Evolutionary conservation across 345 rosid species (phyloP).

Genomic region (Rhizophora mangle): DNA sequence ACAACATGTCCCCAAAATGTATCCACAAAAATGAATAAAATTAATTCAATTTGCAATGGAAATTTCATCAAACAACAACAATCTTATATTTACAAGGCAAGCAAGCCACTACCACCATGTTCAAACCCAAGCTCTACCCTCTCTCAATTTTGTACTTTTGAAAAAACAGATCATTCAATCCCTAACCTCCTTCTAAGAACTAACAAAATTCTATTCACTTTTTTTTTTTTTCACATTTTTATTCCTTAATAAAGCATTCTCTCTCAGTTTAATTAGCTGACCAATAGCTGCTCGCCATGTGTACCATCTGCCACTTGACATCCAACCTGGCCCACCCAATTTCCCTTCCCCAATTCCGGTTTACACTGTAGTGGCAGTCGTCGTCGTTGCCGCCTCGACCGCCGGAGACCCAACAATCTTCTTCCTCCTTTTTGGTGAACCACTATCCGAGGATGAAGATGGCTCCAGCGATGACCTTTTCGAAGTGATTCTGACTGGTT

Average conservation of each 20-base stretch:
- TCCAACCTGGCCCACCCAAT: conserved; percentile 17
- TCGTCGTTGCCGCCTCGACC: background rate
- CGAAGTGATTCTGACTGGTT: conserved; percentile 81
- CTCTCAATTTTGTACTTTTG: background rate
- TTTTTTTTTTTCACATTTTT: background rate
- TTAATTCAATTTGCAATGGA: background rate
- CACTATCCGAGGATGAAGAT: conserved; percentile 42
- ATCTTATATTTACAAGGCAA: conserved; percentile 18
- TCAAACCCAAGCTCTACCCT: background rate
- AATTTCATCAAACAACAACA: background rate
- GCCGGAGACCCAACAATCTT: conserved; percentile 28
- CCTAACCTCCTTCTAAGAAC: background rate
- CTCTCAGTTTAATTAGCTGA: conserved; percentile 15
- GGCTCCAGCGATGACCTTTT: conserved; percentile 67
- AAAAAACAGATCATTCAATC: background rate
- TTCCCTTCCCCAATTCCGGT: conserved; percentile 17
- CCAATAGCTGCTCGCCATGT: conserved; percentile 39
- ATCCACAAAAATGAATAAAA: background rate
- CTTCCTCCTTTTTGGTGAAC: conserved; percentile 59
- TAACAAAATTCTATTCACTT: background rate
- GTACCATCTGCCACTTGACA: conserved; percentile 33
- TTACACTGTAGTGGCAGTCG: conserved; percentile 1
- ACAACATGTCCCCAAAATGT: too few relatives aligned
- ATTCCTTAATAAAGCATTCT: background rate
- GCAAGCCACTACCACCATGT: background rate